Conservation (phyloP, 2,329 filamentous ascomycete genomes). For the Aureobasidium vineae region DNA sequence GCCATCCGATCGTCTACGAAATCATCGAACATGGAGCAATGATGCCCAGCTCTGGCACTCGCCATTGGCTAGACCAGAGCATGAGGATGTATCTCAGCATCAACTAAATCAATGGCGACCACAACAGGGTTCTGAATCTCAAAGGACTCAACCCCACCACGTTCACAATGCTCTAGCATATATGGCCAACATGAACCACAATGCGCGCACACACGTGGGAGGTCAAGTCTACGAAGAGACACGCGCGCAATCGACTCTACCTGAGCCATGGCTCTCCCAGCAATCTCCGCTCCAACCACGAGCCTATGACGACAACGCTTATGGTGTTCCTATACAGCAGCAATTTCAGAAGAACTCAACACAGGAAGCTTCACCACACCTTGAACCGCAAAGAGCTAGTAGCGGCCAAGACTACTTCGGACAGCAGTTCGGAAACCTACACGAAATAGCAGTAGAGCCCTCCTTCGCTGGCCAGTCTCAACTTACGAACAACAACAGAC, state of each 20-base stretch:
- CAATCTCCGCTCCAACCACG: background rate
- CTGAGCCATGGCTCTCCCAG: background rate
- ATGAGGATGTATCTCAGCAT: background rate
- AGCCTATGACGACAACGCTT: background rate
- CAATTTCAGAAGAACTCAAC: background rate
- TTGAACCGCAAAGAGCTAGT: too few species aligned
- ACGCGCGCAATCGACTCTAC: background rate
- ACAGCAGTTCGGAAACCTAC: background rate
- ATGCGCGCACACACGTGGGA: background rate
- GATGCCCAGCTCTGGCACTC: background rate
- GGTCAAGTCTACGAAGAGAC: background rate
- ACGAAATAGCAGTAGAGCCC: background rate
- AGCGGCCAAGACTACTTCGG: background rate
- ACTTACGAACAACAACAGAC: background rate
- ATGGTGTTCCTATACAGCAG: background rate
- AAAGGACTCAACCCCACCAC: background rate
- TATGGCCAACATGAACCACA: background rate
- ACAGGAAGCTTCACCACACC: background rate
- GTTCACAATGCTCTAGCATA: background rate
- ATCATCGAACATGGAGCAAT: background rate
- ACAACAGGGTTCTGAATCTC: background rate
- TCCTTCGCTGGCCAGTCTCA: background rate
- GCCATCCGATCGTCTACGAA: background rate
- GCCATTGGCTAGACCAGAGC: background rate
- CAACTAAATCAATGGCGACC: background rate